These are phyloP conservation scores for Psophocarpus tetragonolobus DNA, from an alignment of 306 rosid species.

Conservation along the genomic window DNA sequence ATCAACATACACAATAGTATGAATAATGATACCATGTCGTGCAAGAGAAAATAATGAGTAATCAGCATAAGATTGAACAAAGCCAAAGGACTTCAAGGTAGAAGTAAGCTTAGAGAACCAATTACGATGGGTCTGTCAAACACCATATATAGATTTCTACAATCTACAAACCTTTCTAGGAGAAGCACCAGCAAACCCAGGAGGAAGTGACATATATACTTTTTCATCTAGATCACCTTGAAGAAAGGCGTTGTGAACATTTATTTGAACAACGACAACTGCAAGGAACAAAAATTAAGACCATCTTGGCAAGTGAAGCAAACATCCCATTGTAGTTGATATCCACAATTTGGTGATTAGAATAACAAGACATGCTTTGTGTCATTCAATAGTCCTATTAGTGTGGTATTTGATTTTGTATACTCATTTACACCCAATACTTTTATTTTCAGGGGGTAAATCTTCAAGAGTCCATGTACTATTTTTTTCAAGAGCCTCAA, in stretches of 20 bases:
- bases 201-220: background rate
- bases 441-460: background rate
- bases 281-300: background rate
- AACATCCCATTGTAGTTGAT: background rate
- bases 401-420: background rate
- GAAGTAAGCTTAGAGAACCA: background rate
- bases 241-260: background rate
- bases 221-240: too few species aligned
- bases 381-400: too few species aligned
- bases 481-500: background rate
- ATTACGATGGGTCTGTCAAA: background rate
- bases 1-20: too few species aligned
- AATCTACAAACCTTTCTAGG: background rate
- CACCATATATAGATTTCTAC: background rate
- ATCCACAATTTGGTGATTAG: background rate
- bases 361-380: background rate
- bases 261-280: background rate
- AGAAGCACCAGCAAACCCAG: background rate
- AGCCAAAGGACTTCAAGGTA: background rate
- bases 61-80: background rate
- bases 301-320: background rate
- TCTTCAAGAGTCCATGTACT: background rate
- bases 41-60: background rate
- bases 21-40: too few species aligned
- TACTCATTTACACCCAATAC: background rate